Evolutionary conservation across 306 rosid genomes (phyloP).

Genomic region (Inga oerstediana): DNA sequence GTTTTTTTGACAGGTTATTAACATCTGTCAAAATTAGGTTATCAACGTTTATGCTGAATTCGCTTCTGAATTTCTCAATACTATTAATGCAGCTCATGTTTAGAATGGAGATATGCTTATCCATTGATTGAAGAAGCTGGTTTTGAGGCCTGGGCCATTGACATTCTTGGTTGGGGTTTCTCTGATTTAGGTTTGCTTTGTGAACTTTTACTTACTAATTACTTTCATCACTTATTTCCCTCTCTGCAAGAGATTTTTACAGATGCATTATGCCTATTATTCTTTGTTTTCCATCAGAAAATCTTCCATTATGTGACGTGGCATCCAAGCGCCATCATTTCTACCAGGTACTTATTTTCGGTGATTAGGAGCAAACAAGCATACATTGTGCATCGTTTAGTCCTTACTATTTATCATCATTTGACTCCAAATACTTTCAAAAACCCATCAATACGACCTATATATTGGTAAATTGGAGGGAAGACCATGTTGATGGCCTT

Average conservation of each 20-base stretch:
- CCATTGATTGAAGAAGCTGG: slow-evolving; percentile 85
- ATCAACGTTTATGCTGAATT: slow-evolving; percentile 9
- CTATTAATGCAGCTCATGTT: slow-evolving; percentile 76
- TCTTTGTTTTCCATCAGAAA: slow-evolving; percentile 44
- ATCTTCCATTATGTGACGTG: slow-evolving; percentile 62
- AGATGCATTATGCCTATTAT: not conserved
- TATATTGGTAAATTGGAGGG: not conserved
- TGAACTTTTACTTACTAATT: slow-evolving; percentile 1
- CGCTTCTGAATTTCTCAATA: slow-evolving; percentile 31
- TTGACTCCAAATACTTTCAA: not conserved
- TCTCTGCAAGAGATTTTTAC: not conserved
- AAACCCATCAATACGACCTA: not conserved
- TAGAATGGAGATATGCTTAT: slow-evolving; percentile 84
- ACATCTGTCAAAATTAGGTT: slow-evolving; percentile 20
- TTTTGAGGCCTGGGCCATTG: slow-evolving; percentile 80
- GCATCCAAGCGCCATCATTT: slow-evolving; percentile 72
- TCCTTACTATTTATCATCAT: not conserved
- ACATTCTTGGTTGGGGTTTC: slow-evolving; percentile 93
- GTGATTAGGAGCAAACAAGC: not conserved
- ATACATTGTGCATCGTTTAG: not conserved
- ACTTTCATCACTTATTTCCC: slow-evolving; percentile 3
- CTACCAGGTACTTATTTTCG: slow-evolving; percentile 53
- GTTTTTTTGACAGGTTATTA: slow-evolving; percentile 66
- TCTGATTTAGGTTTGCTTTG: slow-evolving; percentile 67
- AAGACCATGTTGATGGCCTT: not conserved